These are phyloP conservation scores for Rosa hybrid DNA, from an alignment of 331 rosid genomes.

Conservation along the genomic window DNA sequence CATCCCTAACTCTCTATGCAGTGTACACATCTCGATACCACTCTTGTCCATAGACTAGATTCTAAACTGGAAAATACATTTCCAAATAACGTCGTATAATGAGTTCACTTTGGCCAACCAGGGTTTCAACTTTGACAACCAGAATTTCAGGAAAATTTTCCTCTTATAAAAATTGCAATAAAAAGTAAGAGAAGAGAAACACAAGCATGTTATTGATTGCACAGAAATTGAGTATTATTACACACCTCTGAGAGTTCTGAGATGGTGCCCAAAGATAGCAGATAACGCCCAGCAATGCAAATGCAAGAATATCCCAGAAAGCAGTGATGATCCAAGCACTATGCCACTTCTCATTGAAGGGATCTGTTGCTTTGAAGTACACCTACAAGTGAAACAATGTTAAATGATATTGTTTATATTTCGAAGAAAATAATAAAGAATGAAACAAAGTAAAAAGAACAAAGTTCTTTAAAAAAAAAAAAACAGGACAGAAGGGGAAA, in stretches of 20 bases:
- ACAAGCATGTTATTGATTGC: slow-evolving; percentile 8
- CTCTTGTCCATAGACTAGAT: not conserved
- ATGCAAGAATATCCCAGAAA: slow-evolving; percentile 90
- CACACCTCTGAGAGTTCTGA: slow-evolving; percentile 91
- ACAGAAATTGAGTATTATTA: slow-evolving; percentile 3
- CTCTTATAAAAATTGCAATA: slow-evolving; percentile 9
- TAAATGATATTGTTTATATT: not conserved
- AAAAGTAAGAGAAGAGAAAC: slow-evolving; percentile 1
- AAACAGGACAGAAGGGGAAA: too few relatives aligned
- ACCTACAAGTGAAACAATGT: slow-evolving; percentile 45
- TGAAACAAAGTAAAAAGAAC: not conserved
- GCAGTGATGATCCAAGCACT: slow-evolving; percentile 97
- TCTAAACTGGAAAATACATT: not conserved
- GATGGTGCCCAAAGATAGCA: slow-evolving; percentile 99
- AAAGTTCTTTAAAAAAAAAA: not conserved
- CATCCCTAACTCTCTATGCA: not conserved
- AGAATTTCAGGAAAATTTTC: not conserved
- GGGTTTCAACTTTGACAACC: not conserved
- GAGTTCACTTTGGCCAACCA: not conserved
- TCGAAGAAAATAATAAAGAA: not conserved
- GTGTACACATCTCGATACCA: not conserved
- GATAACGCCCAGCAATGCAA: slow-evolving; percentile 75
- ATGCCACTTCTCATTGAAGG: slow-evolving; percentile 94
- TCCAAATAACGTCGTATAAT: not conserved
- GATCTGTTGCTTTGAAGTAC: slow-evolving; percentile 96